Base-by-base conservation (phyloP, 306 rosid species). In the Sphenostylis stenocarpa region DNA sequence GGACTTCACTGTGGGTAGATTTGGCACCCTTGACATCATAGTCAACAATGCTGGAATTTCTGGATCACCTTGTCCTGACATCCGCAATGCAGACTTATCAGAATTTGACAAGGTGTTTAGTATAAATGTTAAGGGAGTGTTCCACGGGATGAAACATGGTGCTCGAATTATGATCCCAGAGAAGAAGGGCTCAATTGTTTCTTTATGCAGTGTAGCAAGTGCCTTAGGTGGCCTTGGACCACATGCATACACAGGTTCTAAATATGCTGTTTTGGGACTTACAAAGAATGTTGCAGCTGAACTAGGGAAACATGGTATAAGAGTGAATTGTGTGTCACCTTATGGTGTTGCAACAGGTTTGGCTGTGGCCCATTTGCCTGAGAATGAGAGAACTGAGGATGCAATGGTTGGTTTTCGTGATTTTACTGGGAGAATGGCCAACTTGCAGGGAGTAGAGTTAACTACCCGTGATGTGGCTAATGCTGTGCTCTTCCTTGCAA, bases 1-100 rank as follows among this genome's bases (percentile, higher is more conserved):
- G 51, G 87, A 85, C 78, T 81, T 71, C 66, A 52, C 97, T 0
- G 86, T 87, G 14, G 8, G 4, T 17, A 91, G 81, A 79, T 94
- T 82, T 28, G 95, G 97, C 80, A 85, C 90, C 16, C 93, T 94
- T 14, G 97, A 94, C 77, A 89, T 94, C 82, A 75, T 91, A 76
- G 90, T 94, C 70, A 94, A 94, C 83, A 94, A 91, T 74, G 98
- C 98, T 0, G 98, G 98, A 55, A 67, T 90, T 3, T 76, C 91
- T 3, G 98, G 98, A 6, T 36, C 88, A 0, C 95, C 96, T 23
- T 81, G 91, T 60, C 51, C 76, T 0, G 97, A 94, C 86, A 94
- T 94, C 76, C 91, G 96, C 19, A 51, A 86, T 2, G 87, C 4
- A 0, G 90, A 90, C 48, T 44, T 94, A 62, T 62, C 81, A 0